Evolutionary conservation across 768 basidiomycete species (phyloP).

Genomic region (Pleurotus cornucopiae): DNA sequence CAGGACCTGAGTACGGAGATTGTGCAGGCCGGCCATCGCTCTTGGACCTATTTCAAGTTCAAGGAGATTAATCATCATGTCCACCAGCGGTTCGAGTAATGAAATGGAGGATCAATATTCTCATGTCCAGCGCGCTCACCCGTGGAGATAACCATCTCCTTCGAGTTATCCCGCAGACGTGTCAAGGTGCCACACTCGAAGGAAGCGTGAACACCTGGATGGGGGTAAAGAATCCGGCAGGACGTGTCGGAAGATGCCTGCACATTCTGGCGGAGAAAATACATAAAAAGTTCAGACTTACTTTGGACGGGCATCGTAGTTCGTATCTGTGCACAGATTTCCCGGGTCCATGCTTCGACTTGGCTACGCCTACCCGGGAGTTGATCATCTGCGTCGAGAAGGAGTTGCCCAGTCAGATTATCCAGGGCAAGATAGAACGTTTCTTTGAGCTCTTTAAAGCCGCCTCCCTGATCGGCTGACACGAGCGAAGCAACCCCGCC

Average conservation of each 20-base stretch:
- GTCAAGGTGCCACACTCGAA: not conserved
- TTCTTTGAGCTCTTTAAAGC: slow-evolving; percentile 70
- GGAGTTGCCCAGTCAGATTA: slow-evolving; percentile 42
- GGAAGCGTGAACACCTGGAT: too few relatives aligned
- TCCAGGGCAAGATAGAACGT: slow-evolving; percentile 78
- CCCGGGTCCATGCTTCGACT: slow-evolving; percentile 25
- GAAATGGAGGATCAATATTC: slow-evolving; percentile 4
- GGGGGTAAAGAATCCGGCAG: not conserved
- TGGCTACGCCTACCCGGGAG: not conserved
- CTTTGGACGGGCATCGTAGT: not conserved
- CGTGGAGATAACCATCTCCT: slow-evolving; percentile 6
- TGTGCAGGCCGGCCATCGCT: slow-evolving; percentile 8
- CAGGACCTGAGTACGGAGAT: slow-evolving; percentile 18
- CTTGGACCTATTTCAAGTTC: not conserved
- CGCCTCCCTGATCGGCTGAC: slow-evolving; percentile 36
- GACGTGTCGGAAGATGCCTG: not conserved
- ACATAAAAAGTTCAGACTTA: not conserved
- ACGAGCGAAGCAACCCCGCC: slow-evolving; percentile 56
- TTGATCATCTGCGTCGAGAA: not conserved
- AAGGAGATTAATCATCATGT: not conserved
- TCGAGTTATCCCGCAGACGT: too few relatives aligned
- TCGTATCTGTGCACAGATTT: not conserved
- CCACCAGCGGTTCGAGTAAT: not conserved
- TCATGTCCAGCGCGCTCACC: not conserved
- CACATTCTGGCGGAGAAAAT: not conserved